phyloP scores from a whole-genome alignment of 2,329 filamentous ascomycete genomes.

The Xylaria sp. region DNA sequence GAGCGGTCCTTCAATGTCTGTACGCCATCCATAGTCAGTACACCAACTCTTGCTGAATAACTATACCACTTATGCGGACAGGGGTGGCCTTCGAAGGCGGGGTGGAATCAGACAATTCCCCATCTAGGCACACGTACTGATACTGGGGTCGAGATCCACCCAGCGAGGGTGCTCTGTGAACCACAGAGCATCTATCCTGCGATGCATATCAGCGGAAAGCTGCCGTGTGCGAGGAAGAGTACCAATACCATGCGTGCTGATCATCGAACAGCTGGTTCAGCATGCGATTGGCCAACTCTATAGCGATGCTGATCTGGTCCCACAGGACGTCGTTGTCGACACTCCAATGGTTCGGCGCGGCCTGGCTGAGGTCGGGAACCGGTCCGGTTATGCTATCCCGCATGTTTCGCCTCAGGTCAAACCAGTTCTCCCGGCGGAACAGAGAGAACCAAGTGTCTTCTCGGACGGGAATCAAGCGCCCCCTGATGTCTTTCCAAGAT shows the following conservation, averaged over 20 bases:
- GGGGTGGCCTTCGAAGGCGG: too few species aligned
- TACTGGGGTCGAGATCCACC: not conserved
- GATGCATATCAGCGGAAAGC: not conserved
- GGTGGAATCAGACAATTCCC: too few species aligned
- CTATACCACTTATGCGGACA: too few species aligned
- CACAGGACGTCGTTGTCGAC: constrained; percentile 13
- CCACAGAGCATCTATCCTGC: constrained; percentile 7
- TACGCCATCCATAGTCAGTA: too few species aligned
- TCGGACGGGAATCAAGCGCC: not conserved
- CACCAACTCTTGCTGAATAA: too few species aligned
- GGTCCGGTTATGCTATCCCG: not conserved
- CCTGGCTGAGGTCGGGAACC: not conserved
- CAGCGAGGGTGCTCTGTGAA: not conserved
- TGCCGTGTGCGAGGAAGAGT: not conserved
- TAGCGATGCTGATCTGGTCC: not conserved
- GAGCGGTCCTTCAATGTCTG: too few species aligned
- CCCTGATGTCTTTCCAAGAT: not conserved
- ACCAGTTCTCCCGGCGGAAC: not conserved
- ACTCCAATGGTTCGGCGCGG: constrained; percentile 6
- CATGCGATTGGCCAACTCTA: constrained; percentile 7
- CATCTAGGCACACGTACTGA: not conserved
- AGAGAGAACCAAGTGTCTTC: constrained; percentile 8
- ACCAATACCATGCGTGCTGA: constrained; percentile 4
- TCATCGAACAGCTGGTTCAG: constrained; percentile 6
- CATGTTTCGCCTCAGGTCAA: not conserved